Conservation (phyloP, 1,284 basidiomycete species). For the Ustilago vetiveriae region DNA sequence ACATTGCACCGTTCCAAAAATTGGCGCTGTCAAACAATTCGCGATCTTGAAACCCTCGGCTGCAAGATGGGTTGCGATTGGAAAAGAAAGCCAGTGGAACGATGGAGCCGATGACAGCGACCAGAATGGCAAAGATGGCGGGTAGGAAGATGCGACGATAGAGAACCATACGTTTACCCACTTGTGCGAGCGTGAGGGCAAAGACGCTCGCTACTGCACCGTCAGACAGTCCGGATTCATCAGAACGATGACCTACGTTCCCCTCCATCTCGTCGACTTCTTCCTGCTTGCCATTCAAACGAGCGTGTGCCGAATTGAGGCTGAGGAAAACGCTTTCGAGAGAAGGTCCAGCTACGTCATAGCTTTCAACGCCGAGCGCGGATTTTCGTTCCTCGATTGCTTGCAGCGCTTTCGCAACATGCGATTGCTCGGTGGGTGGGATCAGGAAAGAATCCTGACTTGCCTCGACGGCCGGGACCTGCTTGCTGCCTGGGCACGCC, state of each 20-base stretch:
- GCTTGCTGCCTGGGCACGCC: conserved; percentile 67
- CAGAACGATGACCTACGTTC: conserved; percentile 16
- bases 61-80: conserved; percentile 72
- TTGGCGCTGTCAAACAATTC: conserved; percentile 57
- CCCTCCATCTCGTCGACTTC: conserved; percentile 41
- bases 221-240: conserved; percentile 69
- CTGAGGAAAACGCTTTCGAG: conserved; percentile 83
- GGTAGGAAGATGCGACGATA: conserved; percentile 76
- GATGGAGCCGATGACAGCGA: conserved; percentile 75
- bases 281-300: conserved; percentile 29
- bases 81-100: conserved; percentile 76
- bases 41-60: conserved; percentile 56
- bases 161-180: conserved; percentile 77
- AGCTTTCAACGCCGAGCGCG: conserved; percentile 70
- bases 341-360: conserved; percentile 77
- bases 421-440: conserved; percentile 13
- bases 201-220: conserved; percentile 72
- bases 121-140: conserved; percentile 73
- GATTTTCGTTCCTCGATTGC: conserved; percentile 71
- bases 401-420: conserved; percentile 74
- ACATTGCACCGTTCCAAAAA: conserved; percentile 17
- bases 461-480: conserved; percentile 23
- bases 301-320: conserved; percentile 71
- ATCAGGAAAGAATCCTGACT: conserved; percentile 67
- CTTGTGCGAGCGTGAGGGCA: conserved; percentile 76